Conservation (phyloP, 75 land plant species). For the Larix kaempferi region DNA sequence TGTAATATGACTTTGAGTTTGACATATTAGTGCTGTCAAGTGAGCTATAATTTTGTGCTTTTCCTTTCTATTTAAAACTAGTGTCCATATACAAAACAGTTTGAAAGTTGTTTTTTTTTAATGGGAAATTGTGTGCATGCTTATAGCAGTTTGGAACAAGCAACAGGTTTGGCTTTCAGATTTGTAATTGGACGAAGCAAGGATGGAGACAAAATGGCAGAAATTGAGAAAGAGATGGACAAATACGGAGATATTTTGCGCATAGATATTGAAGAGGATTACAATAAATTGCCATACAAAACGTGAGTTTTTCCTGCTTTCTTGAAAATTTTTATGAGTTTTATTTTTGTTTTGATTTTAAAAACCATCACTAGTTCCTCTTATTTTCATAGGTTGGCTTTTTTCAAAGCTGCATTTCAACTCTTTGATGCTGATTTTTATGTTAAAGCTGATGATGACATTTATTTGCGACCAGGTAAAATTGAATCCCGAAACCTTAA, state of each 20-base stretch:
- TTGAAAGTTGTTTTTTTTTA: no score
- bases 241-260: slow-evolving; percentile 82
- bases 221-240: slow-evolving; percentile 63
- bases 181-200: slow-evolving; percentile 82
- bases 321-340: neutral
- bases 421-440: slow-evolving; percentile 89
- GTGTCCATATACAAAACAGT: no score
- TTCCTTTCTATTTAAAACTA: neutral
- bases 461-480: slow-evolving; percentile 87
- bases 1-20: neutral
- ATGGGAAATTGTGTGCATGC: neutral
- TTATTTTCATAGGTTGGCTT: slow-evolving; percentile 62
- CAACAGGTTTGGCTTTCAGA: slow-evolving; percentile 85
- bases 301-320: slow-evolving; percentile 46
- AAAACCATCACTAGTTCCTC: neutral
- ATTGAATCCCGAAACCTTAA: neutral
- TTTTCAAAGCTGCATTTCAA: slow-evolving; percentile 81
- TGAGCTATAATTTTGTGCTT: neutral
- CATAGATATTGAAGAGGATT: slow-evolving; percentile 77
- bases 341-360: neutral
- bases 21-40: neutral
- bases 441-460: slow-evolving; percentile 98
- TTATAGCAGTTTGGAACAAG: slow-evolving; percentile 76
- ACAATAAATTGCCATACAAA: slow-evolving; percentile 77
- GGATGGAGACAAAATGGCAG: slow-evolving; percentile 56